A percentile compares a stretch with the other conserved stretches of the same genome.
Conservation (phyloP, 495 filamentous ascomycete genomes). For the Coniosporium apollinis region DNA sequence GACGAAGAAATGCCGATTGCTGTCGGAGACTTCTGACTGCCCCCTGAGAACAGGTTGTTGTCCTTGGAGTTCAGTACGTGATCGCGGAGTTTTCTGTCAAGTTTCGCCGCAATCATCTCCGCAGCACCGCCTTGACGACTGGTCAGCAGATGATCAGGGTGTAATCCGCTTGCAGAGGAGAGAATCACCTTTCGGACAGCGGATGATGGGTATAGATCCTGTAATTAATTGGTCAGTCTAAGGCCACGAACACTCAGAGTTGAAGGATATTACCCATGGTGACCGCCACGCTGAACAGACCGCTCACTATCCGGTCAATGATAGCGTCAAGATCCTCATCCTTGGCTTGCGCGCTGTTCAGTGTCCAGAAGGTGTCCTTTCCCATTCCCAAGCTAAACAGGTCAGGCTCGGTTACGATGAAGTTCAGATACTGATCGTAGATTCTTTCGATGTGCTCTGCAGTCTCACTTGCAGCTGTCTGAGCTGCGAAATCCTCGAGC, state of each 20-base stretch:
- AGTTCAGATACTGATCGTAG: slow-evolving; percentile 96
- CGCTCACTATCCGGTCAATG: slow-evolving; percentile 82
- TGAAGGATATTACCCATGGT: slow-evolving; percentile 92
- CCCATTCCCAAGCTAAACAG: slow-evolving; percentile 83
- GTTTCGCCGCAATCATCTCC: slow-evolving; percentile 81
- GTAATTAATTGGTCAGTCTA: background rate
- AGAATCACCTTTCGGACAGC: slow-evolving; percentile 19
- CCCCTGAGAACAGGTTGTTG: slow-evolving; percentile 71
- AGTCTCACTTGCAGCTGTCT: slow-evolving; percentile 68
- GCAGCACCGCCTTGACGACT: slow-evolving; percentile 76
- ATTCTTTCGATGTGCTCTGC: slow-evolving; percentile 81
- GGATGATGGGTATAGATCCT: slow-evolving; percentile 76
- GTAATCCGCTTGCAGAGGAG: no score
- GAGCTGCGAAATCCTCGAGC: slow-evolving; percentile 85
- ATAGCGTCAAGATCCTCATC: slow-evolving; percentile 77
- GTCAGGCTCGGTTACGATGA: slow-evolving; percentile 89
- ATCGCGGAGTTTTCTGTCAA: slow-evolving; percentile 90
- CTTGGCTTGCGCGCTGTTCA: slow-evolving; percentile 83
- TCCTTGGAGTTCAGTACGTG: slow-evolving; percentile 96
- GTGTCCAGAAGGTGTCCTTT: slow-evolving; percentile 80
- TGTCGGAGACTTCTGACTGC: slow-evolving; percentile 33
- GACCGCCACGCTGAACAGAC: slow-evolving; percentile 88
- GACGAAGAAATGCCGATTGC: slow-evolving; percentile 35
- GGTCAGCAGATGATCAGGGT: no score
- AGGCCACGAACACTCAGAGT: slow-evolving; percentile 1